These are phyloP conservation scores for Talaromyces nanjingensis DNA, from an alignment of 495 filamentous ascomycete species.

Conservation along the genomic window DNA sequence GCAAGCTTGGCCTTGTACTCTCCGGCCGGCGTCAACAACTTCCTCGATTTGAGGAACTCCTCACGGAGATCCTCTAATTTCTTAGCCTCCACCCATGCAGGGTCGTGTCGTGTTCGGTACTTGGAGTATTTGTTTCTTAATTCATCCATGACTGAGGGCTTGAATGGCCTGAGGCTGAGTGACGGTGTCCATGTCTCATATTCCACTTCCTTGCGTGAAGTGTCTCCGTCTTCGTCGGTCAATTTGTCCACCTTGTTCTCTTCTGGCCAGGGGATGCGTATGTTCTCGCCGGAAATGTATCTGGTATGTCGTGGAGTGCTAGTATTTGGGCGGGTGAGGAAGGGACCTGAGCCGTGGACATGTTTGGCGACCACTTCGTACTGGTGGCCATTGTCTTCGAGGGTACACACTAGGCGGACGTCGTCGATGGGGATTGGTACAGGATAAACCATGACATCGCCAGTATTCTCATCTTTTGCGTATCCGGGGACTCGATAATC, in stretches of 20 bases:
- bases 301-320: constrained; percentile 33
- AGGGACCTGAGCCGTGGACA: constrained; percentile 36
- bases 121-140: constrained; percentile 76
- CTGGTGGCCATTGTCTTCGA: constrained; percentile 55
- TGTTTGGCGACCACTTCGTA: constrained; percentile 71
- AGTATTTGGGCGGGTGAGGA: constrained; percentile 24
- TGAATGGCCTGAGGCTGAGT: constrained; percentile 70
- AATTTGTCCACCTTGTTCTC: constrained; percentile 22
- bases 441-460: constrained; percentile 28
- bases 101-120: constrained; percentile 76
- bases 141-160: constrained; percentile 73
- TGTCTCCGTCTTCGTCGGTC: constrained; percentile 58
- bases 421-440: constrained; percentile 56
- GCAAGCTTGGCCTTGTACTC: constrained; percentile 19
- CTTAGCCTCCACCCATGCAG: constrained; percentile 47
- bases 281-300: constrained; percentile 37
- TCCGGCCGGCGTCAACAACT: constrained; percentile 39
- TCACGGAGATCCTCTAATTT: constrained; percentile 50
- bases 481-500: constrained; percentile 52
- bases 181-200: constrained; percentile 68
- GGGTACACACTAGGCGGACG: constrained; percentile 73
- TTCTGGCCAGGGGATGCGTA: constrained; percentile 69
- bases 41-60: constrained; percentile 46
- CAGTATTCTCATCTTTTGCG: constrained; percentile 34
- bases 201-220: constrained; percentile 68